Percentiles rank a stretch among this genome's conserved stretches.
phyloP scores from a whole-genome alignment of 2,329 filamentous ascomycete genomes.

The Plenodomus lindquistii region DNA sequence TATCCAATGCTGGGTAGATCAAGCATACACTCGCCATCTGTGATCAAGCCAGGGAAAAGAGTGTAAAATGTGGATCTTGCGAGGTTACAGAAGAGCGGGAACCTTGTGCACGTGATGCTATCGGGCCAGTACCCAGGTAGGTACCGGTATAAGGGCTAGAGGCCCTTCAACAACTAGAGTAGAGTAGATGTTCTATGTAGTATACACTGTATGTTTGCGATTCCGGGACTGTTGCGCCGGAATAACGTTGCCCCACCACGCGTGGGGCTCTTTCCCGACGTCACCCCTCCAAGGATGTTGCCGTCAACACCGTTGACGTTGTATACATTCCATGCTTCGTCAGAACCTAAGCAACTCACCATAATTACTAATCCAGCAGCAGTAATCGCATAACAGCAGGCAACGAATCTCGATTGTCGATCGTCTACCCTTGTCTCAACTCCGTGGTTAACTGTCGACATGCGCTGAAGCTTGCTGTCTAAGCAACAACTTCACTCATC shows the following conservation, averaged over 20 bases:
- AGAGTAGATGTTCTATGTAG: too few species aligned
- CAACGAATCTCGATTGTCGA: constrained; percentile 10
- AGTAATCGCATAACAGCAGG: constrained; percentile 27
- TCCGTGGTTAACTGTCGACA: constrained; percentile 13
- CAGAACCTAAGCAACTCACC: constrained; percentile 22
- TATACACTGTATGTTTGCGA: constrained; percentile 6
- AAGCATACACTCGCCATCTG: constrained; percentile 49
- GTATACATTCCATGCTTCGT: constrained; percentile 14
- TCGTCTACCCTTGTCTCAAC: constrained; percentile 15
- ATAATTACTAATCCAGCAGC: constrained; percentile 42
- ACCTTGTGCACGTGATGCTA: too few species aligned
- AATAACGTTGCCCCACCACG: constrained; percentile 34
- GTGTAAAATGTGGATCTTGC: too few species aligned
- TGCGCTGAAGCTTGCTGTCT: constrained; percentile 19
- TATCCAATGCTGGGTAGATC: background rate
- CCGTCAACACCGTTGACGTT: constrained; percentile 8
- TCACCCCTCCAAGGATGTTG: constrained; percentile 19
- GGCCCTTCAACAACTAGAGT: too few species aligned
- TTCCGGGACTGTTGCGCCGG: constrained; percentile 22
- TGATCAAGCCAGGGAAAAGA: constrained; percentile 6
- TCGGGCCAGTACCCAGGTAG: too few species aligned
- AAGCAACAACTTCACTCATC: constrained; percentile 5
- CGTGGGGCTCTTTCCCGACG: constrained; percentile 26
- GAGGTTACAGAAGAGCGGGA: too few species aligned
- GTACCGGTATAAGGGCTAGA: too few species aligned